These are phyloP conservation scores for Meripilus lineatus DNA, from an alignment of 1,284 basidiomycete genomes.

Conservation along the genomic window DNA sequence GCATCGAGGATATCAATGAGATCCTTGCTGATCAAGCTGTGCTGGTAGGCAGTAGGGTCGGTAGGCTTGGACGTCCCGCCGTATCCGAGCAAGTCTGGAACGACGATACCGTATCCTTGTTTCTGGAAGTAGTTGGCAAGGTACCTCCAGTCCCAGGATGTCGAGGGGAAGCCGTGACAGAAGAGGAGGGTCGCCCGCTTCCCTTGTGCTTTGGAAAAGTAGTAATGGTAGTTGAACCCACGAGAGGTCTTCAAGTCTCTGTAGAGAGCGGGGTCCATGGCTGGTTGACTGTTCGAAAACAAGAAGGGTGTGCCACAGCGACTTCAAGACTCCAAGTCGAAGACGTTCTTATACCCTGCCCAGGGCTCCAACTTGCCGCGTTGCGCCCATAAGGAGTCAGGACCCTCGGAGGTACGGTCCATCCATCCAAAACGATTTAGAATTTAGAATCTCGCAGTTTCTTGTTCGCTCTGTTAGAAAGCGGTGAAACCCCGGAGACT, in stretches of 20 bases:
- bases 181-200: slow-evolving; percentile 21
- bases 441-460: too few species aligned
- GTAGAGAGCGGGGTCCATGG: slow-evolving; percentile 25
- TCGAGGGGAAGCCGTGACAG: slow-evolving; percentile 28
- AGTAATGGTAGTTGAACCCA: slow-evolving; percentile 32
- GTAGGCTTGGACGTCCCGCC: slow-evolving; percentile 45
- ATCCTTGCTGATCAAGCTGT: slow-evolving; percentile 37
- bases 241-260: slow-evolving; percentile 10
- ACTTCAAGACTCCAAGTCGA: too few species aligned
- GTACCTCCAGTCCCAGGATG: slow-evolving; percentile 25
- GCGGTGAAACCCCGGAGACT: too few species aligned
- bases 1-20: slow-evolving; percentile 35
- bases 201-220: slow-evolving; percentile 16
- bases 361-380: too few species aligned
- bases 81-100: slow-evolving; percentile 51
- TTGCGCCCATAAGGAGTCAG: too few species aligned
- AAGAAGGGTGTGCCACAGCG: too few species aligned
- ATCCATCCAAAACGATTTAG: too few species aligned
- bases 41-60: slow-evolving; percentile 34
- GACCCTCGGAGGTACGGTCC: too few species aligned
- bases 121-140: slow-evolving; percentile 30
- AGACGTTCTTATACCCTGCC: too few species aligned
- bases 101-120: slow-evolving; percentile 43
- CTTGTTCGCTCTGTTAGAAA: too few species aligned
- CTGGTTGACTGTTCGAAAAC: too few species aligned